Evolutionary conservation across 306 rosid species (phyloP).

Genomic region (Quercus variabilis): DNA sequence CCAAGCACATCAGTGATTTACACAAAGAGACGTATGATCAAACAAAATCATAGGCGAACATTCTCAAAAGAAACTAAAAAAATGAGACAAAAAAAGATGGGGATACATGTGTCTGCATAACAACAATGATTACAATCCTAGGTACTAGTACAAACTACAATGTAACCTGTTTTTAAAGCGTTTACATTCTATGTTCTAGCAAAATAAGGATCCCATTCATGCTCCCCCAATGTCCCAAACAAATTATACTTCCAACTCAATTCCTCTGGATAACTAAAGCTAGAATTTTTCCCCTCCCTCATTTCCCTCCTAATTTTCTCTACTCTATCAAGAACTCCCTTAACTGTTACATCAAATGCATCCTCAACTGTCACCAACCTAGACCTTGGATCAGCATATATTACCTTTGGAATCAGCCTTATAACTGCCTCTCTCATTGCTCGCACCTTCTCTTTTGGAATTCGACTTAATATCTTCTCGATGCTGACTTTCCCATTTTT

Average conservation of each 20-base stretch:
- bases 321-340: slow-evolving; percentile 40
- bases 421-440: slow-evolving; percentile 41
- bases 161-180: too few relatives aligned
- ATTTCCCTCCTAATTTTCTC: slow-evolving; percentile 24
- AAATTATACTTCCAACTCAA: slow-evolving; percentile 29
- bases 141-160: too few relatives aligned
- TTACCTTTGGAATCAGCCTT: slow-evolving; percentile 30
- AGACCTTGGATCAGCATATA: slow-evolving; percentile 34
- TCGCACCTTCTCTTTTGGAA: slow-evolving; percentile 19
- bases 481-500: slow-evolving; percentile 26
- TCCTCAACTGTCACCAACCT: slow-evolving; percentile 32
- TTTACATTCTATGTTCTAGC: background rate
- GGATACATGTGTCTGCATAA: background rate
- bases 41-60: too few relatives aligned
- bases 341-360: slow-evolving; percentile 44
- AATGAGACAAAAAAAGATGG: too few relatives aligned
- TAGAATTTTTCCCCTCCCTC: slow-evolving; percentile 21
- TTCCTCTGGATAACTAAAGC: slow-evolving; percentile 30
- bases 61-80: too few relatives aligned
- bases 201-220: slow-evolving; percentile 37
- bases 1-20: too few relatives aligned
- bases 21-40: too few relatives aligned
- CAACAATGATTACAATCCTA: background rate
- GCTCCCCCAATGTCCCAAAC: slow-evolving; percentile 22
- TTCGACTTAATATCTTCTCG: slow-evolving; percentile 13